Base-by-base conservation (phyloP, 768 basidiomycete species). In the Suillus sp. region DNA sequence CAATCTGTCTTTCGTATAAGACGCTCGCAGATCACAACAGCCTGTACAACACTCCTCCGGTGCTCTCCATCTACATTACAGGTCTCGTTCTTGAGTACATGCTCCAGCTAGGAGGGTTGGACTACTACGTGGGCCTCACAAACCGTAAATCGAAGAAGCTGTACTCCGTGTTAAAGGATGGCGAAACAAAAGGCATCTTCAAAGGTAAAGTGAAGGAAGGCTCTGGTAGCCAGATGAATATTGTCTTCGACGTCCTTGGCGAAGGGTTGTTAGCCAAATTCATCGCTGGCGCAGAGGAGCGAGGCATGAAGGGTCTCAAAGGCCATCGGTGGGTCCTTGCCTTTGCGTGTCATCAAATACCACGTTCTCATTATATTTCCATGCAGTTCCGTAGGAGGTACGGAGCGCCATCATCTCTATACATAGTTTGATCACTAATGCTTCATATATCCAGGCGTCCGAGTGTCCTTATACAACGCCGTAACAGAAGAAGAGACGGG, bases 191-290 rank as follows among this genome's bases (percentile, higher is more conserved):
- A 68, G 93, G 93, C 0, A 78, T 93, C 62, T 86, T 93, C 68
- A 83, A 77, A 68, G 73, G 83, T 25, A 92, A 90, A 71, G 95
- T 96, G 22, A 81, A 85, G 70, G 81, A 83, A 62, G 90, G 86
- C 6, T 86, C 88, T 55, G 84, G 90, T 64, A 98, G 96, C 76
- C 91, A 92, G 87, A 99, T 99, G 96, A 99, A 99, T 73, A 82
- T 93, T 18, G 92, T 93, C 0, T 99, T 98, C 76, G 84, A 86
- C 60, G 79, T 96, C 14, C 66, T 86, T 14, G 91, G 88, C 0
- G 88, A 92, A n/a, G 90, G 83, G 1, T 82, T 81, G 22, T 81
- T 97, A 74, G 84, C 85, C 69, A 76, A 79, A 68, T 99, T 98
- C 74, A 73, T 99, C 67, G 81, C 83, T 22, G 93, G 91, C 11